A percentile compares a stretch with the other conserved stretches of the same genome.
Evolutionary conservation across 208 protist species (phyloP).

Genomic region (Polymyxa betae): DNA sequence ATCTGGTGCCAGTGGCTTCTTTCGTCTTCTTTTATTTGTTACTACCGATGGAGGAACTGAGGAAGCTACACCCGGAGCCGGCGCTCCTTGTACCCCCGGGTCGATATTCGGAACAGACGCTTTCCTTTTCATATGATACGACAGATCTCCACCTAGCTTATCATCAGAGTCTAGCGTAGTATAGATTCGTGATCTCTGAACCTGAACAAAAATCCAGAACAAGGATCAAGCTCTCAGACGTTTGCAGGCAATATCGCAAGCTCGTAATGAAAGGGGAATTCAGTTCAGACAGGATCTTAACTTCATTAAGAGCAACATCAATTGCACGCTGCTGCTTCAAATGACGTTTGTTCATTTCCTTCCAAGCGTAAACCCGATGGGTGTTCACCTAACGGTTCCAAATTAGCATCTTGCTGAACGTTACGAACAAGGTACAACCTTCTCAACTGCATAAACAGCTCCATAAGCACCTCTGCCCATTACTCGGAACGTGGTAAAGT

Average conservation of each 20-base stretch:
- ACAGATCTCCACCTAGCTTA: neutral
- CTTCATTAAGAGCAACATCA: neutral
- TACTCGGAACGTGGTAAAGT: neutral
- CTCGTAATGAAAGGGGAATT: neutral
- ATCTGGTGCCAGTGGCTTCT: neutral
- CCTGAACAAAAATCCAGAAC: neutral
- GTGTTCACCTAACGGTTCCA: too few relatives aligned
- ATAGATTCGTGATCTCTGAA: too few relatives aligned
- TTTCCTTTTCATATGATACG: neutral
- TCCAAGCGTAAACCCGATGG: neutral
- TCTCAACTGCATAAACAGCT: neutral
- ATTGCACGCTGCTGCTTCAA: neutral
- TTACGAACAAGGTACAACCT: too few relatives aligned
- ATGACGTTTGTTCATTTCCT: conserved; percentile 2
- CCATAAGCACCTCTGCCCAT: neutral
- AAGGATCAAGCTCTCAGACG: neutral
- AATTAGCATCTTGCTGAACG: too few relatives aligned
- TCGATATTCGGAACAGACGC: neutral
- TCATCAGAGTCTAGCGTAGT: too few relatives aligned
- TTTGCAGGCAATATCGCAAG: neutral
- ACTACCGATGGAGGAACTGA: neutral
- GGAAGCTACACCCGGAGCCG: neutral
- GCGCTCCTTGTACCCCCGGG: neutral
- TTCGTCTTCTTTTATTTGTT: neutral
- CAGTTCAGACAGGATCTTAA: neutral